Conservation (phyloP, 495 filamentous ascomycete species). For the Aspergillus incahuasiensis region DNA sequence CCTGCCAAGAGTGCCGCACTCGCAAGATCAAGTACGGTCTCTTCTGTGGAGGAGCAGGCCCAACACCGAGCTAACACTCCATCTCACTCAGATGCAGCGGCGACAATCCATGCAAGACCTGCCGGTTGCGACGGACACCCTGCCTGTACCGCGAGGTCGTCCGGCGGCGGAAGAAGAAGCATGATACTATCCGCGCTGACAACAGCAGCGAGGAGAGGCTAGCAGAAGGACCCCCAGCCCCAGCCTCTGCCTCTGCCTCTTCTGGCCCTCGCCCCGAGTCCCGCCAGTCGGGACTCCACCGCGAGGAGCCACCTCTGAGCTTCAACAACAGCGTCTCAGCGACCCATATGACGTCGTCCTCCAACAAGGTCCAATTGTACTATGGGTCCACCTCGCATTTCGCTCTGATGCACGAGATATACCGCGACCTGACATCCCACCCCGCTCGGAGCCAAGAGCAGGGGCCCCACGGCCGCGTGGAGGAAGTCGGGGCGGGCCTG, state of each 20-base stretch:
- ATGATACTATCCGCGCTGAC: conserved; percentile 11
- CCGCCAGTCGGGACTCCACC: conserved; percentile 6
- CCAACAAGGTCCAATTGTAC: conserved; percentile 42
- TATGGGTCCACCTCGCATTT: conserved; percentile 46
- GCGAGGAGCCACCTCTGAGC: conserved; percentile 22
- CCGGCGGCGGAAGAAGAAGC: conserved; percentile 37
- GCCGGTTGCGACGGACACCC: conserved; percentile 29
- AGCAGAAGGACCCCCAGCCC: conserved; percentile 2
- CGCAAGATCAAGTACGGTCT: conserved; percentile 45
- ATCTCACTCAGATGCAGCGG: too few relatives aligned
- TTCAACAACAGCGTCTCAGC: conserved; percentile 42
- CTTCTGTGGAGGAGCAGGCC: too few relatives aligned
- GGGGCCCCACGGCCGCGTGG: conserved; percentile 30
- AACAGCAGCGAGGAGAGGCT: neutral
- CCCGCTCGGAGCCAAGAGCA: conserved; percentile 18
- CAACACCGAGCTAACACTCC: too few relatives aligned
- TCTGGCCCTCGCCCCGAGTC: conserved; percentile 14
- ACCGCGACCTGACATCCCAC: conserved; percentile 33
- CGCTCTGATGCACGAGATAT: conserved; percentile 42
- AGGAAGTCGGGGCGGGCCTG: conserved; percentile 42
- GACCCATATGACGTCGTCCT: conserved; percentile 43
- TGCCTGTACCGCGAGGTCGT: conserved; percentile 40
- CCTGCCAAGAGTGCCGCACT: conserved; percentile 42
- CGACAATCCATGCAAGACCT: conserved; percentile 39
- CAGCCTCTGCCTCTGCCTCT: too few relatives aligned